Evolutionary conservation across 2,329 filamentous ascomycete species (phyloP).

Genomic region (Neoascochyta sp.): DNA sequence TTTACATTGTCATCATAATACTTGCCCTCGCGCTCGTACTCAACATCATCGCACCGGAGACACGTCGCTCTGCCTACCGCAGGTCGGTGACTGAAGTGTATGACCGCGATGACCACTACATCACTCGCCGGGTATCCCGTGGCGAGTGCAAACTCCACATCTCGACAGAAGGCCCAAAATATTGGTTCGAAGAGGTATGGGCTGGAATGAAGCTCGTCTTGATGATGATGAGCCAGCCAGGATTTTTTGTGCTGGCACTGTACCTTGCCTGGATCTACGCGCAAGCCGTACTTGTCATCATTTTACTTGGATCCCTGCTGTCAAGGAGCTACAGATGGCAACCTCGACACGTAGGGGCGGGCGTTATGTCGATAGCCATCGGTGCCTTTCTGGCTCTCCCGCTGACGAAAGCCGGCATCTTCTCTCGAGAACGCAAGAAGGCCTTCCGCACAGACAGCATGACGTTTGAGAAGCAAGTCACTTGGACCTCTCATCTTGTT

Average conservation of each 20-base stretch:
- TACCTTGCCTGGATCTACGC: conserved; percentile 78
- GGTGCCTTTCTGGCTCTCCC: conserved; percentile 68
- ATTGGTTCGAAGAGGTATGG: conserved; percentile 74
- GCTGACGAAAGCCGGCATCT: conserved; percentile 66
- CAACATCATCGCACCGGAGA: conserved; percentile 69
- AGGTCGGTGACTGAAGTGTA: conserved; percentile 62
- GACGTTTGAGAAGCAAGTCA: conserved; percentile 61
- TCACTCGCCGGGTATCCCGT: conserved; percentile 56
- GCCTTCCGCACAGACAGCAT: conserved; percentile 62
- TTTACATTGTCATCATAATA: conserved; percentile 68
- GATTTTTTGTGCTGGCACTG: conserved; percentile 67
- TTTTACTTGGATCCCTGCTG: conserved; percentile 66
- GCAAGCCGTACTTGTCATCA: conserved; percentile 68
- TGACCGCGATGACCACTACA: conserved; percentile 45
- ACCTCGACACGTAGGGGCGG: conserved; percentile 63
- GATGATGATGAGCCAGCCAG: conserved; percentile 70
- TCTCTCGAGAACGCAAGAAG: conserved; percentile 61
- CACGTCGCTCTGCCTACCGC: conserved; percentile 65
- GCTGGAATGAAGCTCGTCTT: conserved; percentile 64
- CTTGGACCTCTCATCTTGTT: conserved; percentile 69
- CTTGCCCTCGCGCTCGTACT: conserved; percentile 63
- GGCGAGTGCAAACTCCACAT: conserved; percentile 77
- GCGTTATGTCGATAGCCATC: conserved; percentile 62
- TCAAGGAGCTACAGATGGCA: conserved; percentile 64
- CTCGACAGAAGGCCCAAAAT: conserved; percentile 65